Conservation (phyloP, 2,329 filamentous ascomycete genomes). For the Penicillium sp. region DNA sequence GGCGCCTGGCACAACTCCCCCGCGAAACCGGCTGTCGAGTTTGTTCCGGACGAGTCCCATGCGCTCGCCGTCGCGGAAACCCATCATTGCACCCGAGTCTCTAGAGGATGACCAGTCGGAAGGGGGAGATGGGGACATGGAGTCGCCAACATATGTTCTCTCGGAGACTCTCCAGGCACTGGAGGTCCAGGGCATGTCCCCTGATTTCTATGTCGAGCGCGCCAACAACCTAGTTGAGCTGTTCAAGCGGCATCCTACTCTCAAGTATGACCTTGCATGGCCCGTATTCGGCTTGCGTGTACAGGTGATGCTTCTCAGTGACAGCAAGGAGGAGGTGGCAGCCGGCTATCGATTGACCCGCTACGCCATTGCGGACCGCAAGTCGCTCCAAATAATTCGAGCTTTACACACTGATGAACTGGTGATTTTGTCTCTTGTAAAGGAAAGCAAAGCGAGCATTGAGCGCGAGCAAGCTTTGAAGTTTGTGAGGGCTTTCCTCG, state of each 20-base stretch:
- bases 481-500: constrained; percentile 90
- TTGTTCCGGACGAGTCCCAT: constrained; percentile 59
- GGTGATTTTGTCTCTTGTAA: constrained; percentile 87
- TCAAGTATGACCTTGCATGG: constrained; percentile 98
- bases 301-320: constrained; percentile 93
- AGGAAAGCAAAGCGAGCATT: constrained; percentile 94
- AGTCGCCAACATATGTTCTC: constrained; percentile 89
- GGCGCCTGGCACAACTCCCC: constrained; percentile 53
- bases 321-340: constrained; percentile 92
- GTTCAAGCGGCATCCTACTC: constrained; percentile 87
- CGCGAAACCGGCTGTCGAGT: constrained; percentile 55
- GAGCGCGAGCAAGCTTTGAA: constrained; percentile 97
- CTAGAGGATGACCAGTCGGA: constrained; percentile 44
- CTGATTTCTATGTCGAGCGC: constrained; percentile 92
- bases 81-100: constrained; percentile 27
- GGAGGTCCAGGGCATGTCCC: constrained; percentile 81
- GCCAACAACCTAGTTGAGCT: constrained; percentile 93
- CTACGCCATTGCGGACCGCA: constrained; percentile 90
- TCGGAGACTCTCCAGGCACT: constrained; percentile 88
- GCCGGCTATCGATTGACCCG: constrained; percentile 91
- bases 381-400: constrained; percentile 85
- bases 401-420: constrained; percentile 87
- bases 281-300: constrained; percentile 90
- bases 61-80: constrained; percentile 51
- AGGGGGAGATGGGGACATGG: constrained; percentile 66